Conservation (phyloP, 495 filamentous ascomycete genomes). For the Entonaema liquescens region DNA sequence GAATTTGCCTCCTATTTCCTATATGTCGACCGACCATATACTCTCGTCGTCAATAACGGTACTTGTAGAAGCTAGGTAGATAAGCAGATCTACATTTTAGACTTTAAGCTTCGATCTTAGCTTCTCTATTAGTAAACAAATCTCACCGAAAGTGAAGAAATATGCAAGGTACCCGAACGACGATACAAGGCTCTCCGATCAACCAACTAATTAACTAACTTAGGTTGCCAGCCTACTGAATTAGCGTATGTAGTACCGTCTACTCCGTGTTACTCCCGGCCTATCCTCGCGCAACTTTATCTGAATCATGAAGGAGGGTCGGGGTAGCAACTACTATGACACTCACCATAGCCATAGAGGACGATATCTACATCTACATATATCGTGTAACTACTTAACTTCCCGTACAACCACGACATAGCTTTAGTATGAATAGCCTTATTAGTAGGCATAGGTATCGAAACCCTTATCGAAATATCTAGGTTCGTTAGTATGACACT, state of each 20-base stretch:
- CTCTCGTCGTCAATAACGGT: not conserved
- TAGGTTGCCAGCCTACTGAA: slow-evolving; percentile 8
- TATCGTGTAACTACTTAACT: not conserved
- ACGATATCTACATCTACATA: not conserved
- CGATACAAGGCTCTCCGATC: slow-evolving; percentile 6
- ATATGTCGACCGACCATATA: not conserved
- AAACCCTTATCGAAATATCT: not conserved
- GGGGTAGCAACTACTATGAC: not conserved
- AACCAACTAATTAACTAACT: not conserved
- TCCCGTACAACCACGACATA: not conserved
- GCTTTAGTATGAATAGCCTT: not conserved
- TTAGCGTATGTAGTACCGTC: not conserved
- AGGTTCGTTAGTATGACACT: not conserved
- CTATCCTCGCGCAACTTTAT: not conserved
- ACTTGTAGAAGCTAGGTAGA: not conserved
- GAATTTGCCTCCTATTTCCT: not conserved
- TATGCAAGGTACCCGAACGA: slow-evolving; percentile 34
- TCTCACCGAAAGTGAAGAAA: slow-evolving; percentile 18
- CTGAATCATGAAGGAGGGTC: not conserved
- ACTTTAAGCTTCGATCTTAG: not conserved
- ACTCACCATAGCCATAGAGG: not conserved
- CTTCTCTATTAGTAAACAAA: not conserved
- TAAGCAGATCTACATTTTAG: not conserved
- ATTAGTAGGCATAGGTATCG: not conserved
- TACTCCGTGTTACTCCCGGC: not conserved